Evolutionary conservation across 352 stramenopile genomes (phyloP).

Genomic region (Stramenopiles sp.): DNA sequence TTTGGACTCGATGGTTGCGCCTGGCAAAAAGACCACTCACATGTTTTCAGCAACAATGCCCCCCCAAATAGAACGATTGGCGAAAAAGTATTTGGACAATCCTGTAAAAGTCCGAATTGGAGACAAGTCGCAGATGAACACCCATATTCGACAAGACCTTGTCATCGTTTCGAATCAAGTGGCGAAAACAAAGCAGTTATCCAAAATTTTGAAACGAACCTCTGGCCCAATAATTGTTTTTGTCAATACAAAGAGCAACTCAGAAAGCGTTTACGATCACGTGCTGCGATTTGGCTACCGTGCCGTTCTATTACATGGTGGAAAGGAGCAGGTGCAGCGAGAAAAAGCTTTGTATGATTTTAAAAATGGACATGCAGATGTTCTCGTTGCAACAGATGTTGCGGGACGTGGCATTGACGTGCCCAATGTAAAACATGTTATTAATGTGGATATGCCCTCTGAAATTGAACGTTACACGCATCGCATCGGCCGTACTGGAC

Average conservation of each 20-base stretch:
- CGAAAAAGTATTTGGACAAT: conserved; percentile 84
- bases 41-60: conserved; percentile 97
- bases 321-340: conserved; percentile 68
- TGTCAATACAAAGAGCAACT: no score
- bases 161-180: no score
- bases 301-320: conserved; percentile 75
- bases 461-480: conserved; percentile 84
- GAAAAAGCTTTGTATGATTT: conserved; percentile 73
- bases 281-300: no score
- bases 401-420: conserved; percentile 82
- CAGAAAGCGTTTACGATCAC: no score
- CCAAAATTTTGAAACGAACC: no score
- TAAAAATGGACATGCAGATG: conserved; percentile 47
- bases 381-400: conserved; percentile 83
- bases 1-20: conserved; percentile 12
- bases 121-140: no score
- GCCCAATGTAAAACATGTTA: conserved; percentile 65
- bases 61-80: conserved; percentile 89
- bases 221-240: no score
- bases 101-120: conserved; percentile 85
- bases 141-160: no score
- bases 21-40: conserved; percentile 64
- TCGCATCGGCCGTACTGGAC: conserved; percentile 71
- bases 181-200: no score
- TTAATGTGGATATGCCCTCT: conserved; percentile 46